phyloP scores from a whole-genome alignment of 352 stramenopile genomes.

The Globisporangium alternatum region DNA sequence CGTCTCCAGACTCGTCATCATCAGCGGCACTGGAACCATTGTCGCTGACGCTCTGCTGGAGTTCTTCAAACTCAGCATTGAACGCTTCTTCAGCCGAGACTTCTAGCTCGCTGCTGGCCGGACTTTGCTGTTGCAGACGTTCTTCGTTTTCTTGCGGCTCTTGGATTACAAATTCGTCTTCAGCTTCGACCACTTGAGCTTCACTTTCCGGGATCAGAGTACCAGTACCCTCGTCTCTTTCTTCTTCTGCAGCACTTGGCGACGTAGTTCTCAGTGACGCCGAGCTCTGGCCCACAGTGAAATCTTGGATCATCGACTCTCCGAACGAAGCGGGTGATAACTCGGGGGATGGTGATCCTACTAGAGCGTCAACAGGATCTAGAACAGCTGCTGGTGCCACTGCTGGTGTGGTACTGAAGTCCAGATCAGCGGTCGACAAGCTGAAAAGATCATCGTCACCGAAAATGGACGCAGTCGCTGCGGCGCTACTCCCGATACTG shows the following conservation, averaged over 20 bases:
- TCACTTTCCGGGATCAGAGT: neutral
- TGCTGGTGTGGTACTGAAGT: neutral
- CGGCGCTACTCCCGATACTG: slow-evolving; percentile 28
- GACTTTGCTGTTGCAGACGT: neutral
- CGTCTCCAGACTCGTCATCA: neutral
- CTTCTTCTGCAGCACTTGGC: neutral
- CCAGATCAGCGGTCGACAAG: slow-evolving; percentile 14
- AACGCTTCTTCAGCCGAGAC: neutral
- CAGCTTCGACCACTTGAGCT: neutral
- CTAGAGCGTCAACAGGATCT: neutral
- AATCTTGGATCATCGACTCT: slow-evolving; percentile 8
- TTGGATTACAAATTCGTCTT: neutral
- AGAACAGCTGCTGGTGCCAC: neutral
- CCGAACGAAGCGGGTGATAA: neutral
- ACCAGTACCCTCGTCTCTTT: neutral
- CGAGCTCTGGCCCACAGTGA: neutral
- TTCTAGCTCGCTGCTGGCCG: neutral
- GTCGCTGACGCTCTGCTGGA: neutral
- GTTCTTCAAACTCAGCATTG: neutral
- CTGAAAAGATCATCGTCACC: slow-evolving; percentile 35
- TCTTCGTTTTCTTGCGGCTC: neutral
- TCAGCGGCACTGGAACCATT: neutral
- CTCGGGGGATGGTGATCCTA: neutral
- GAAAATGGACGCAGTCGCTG: slow-evolving; percentile 15
- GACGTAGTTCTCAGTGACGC: neutral